phyloP scores from a whole-genome alignment of 192 early-diverging fungal species.

The Coemansia sp. region DNA sequence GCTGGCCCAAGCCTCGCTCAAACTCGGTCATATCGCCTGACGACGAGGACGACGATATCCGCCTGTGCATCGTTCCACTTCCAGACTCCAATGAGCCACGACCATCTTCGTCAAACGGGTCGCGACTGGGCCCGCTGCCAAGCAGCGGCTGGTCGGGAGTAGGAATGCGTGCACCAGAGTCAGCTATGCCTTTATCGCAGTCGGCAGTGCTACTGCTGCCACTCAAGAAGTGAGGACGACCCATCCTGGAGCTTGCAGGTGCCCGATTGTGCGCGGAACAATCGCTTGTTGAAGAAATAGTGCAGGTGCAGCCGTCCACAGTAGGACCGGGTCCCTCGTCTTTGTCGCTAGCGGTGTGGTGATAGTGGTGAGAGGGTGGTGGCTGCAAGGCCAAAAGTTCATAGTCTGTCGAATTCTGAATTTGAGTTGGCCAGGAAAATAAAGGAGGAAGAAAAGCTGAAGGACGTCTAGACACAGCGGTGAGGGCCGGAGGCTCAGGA shows the following conservation, averaged over 20 bases:
- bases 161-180: constrained; percentile 13
- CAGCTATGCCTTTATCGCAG: constrained; percentile 2
- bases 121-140: constrained; percentile 8
- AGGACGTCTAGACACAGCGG: background rate
- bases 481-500: background rate
- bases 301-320: constrained; percentile 11
- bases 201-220: constrained; percentile 9
- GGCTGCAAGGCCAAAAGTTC: constrained; percentile 8
- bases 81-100: constrained; percentile 20
- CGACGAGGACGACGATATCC: constrained; percentile 33
- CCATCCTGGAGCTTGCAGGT: background rate
- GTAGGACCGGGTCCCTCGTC: constrained; percentile 10
- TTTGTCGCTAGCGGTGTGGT: background rate
- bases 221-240: constrained; percentile 5
- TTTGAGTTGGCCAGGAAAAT: background rate
- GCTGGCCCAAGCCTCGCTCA: constrained; percentile 38
- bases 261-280: constrained; percentile 6
- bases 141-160: constrained; percentile 55
- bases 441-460: background rate
- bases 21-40: constrained; percentile 37
- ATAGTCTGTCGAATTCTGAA: constrained; percentile 4
- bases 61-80: constrained; percentile 17
- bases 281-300: constrained; percentile 9
- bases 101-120: constrained; percentile 18
- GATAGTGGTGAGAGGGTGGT: background rate